Evolutionary conservation across 148 eudicot genomes (phyloP).

Genomic region (Dianthus caryophyllus): DNA sequence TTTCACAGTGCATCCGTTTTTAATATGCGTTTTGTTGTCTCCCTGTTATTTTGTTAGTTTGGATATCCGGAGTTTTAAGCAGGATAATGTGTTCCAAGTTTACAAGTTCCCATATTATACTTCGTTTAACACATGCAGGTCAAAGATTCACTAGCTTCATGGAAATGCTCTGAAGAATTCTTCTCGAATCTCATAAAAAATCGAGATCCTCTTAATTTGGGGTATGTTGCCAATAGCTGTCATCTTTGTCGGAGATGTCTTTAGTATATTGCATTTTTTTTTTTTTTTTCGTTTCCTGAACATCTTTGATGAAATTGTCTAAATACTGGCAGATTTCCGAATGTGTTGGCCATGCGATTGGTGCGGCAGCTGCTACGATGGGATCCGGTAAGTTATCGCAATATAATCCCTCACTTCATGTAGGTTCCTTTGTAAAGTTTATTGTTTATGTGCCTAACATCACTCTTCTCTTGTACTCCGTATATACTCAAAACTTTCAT

Average conservation of each 20-base stretch:
- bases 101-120: conserved; percentile 5
- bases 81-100: background rate
- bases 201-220: conserved; percentile 86
- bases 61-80: background rate
- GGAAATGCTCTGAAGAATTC: conserved; percentile 98
- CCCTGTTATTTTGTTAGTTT: background rate
- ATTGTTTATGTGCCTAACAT: too few species aligned
- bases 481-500: too few species aligned
- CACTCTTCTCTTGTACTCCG: too few species aligned
- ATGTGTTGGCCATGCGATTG: conserved; percentile 82
- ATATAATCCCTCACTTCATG: background rate
- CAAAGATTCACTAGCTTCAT: conserved; percentile 72
- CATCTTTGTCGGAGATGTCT: conserved; percentile 4
- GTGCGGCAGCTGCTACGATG: conserved; percentile 82
- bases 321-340: conserved; percentile 67
- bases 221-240: conserved; percentile 43
- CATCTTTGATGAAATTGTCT: conserved; percentile 2
- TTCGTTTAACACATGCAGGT: conserved; percentile 38
- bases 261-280: background rate
- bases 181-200: conserved; percentile 74
- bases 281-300: background rate
- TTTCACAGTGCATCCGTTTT: background rate
- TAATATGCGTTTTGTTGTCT: background rate
- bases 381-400: conserved; percentile 71
- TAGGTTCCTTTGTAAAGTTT: too few species aligned